Evolutionary conservation across 371 early-diverging fungal species (phyloP), one percentile per base, ranked within the genome.

Genomic region (Saksenaea vasiformis): DNA sequence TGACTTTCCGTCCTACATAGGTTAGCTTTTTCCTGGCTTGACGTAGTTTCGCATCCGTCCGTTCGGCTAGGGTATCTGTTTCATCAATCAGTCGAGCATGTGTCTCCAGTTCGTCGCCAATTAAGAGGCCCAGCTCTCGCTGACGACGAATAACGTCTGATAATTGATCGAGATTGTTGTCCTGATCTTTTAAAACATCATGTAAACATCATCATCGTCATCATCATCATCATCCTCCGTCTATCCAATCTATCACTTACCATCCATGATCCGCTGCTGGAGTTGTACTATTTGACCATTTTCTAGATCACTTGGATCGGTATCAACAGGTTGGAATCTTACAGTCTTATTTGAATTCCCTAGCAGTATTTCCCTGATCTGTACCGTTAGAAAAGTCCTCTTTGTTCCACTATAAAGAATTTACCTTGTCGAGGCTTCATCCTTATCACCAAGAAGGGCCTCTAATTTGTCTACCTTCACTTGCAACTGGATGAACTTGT

Each of bases 11-110:
- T 17, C 72, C 71, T 5, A 78, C 78, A 57, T 78, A 68, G 37
- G 78, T 67, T 9, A 78, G 66, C 37, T 80, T 79, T 39, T 80
- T 82, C 55, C 77, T 78, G 7, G 91, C 91, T 36, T 66, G 76
- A 56, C 77, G 75, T 58, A 93, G 68, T 55, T 87, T 68, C 27
- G 70, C 69, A 41, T 79, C 84, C 5, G 91, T 89, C 0, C 72
- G 66, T 68, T 92, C 91, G 3, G 91, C 87, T 57, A 85, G 76
- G 11, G 67, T 77, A 22, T 88, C 90, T 1, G 91, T 91, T 17
- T 92, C 89, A 37, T 90, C 89, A 72, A 94, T 77, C 59, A 92
- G 59, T n/a, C 87, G 86, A 22, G 87, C 82, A 67, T 94, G 94
- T 13, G 80, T 68, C 35, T 92, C 89, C 60, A 94, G 70, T 65